These are phyloP conservation scores for Podospora conica DNA, from an alignment of 495 filamentous ascomycete species.

Conservation along the genomic window DNA sequence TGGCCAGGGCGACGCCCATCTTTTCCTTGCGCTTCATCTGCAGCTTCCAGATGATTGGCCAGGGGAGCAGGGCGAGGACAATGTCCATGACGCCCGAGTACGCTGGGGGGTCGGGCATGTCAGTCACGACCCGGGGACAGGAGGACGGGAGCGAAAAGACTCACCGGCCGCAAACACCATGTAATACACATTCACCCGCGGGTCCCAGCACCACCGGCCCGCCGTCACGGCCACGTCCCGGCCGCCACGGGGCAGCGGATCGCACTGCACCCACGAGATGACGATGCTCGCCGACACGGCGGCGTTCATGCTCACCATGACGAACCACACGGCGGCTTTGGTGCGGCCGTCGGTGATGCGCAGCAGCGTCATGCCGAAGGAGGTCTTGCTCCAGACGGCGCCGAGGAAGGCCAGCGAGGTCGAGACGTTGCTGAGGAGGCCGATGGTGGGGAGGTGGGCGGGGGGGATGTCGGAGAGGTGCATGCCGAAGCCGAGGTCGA, in stretches of 20 bases:
- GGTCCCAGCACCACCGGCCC: conserved; percentile 20
- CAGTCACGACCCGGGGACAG: too few relatives aligned
- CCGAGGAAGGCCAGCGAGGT: conserved; percentile 19
- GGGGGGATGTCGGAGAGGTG: conserved; percentile 13
- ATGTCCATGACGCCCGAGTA: conserved; percentile 35
- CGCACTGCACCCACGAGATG: conserved; percentile 26
- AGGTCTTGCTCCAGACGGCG: conserved; percentile 34
- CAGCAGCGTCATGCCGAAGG: conserved; percentile 29
- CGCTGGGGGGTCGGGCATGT: too few relatives aligned
- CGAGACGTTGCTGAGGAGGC: conserved; percentile 12
- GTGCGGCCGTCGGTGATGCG: conserved; percentile 23
- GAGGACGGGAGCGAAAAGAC: neutral
- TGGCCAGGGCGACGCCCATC: conserved; percentile 33
- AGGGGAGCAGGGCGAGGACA: conserved; percentile 31
- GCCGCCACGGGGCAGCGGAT: conserved; percentile 20
- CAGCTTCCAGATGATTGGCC: conserved; percentile 30
- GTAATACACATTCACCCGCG: conserved; percentile 12
- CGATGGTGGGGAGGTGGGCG: conserved; percentile 6
- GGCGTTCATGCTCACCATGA: conserved; percentile 27
- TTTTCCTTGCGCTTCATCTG: conserved; percentile 34
- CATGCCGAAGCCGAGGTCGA: conserved; percentile 21
- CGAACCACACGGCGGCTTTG: conserved; percentile 20
- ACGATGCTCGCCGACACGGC: conserved; percentile 18
- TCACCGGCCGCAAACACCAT: conserved; percentile 22
- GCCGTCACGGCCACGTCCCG: too few relatives aligned